Percentiles rank a stretch among this genome's conserved stretches.
phyloP scores from a whole-genome alignment of 345 rosid species.

The Linum trigynum region DNA sequence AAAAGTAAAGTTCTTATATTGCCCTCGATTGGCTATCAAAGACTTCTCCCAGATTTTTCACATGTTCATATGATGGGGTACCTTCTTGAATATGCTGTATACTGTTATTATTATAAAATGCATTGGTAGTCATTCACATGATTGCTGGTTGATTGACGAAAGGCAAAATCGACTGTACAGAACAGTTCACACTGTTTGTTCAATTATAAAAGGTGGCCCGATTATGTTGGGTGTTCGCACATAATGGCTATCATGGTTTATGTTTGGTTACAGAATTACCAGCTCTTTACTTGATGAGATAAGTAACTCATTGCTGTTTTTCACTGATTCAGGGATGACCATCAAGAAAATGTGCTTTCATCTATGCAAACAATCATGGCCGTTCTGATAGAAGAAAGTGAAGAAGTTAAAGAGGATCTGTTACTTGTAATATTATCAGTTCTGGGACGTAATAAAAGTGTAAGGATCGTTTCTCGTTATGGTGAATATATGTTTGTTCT shows the following conservation, averaged over 20 bases:
- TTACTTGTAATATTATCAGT: slow-evolving; percentile 56
- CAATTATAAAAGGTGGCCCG: background rate
- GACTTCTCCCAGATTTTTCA: no score
- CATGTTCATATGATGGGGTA: no score
- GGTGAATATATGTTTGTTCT: background rate
- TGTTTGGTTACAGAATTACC: background rate
- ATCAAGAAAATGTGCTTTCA: slow-evolving; percentile 69
- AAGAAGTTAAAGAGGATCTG: slow-evolving; percentile 77
- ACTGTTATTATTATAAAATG: no score
- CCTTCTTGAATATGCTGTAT: no score
- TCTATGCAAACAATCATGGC: slow-evolving; percentile 90
- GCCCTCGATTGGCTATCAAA: no score
- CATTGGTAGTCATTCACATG: no score
- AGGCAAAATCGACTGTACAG: background rate
- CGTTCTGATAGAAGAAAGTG: slow-evolving; percentile 86
- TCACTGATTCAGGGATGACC: slow-evolving; percentile 72
- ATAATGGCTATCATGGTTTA: background rate
- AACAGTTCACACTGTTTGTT: background rate
- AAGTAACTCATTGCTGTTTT: slow-evolving; percentile 6
- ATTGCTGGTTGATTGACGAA: background rate
- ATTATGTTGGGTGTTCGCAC: background rate
- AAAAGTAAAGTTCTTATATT: no score
- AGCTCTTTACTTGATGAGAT: background rate
- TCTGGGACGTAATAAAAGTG: slow-evolving; percentile 67
- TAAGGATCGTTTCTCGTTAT: slow-evolving; percentile 28